Base-by-base conservation (phyloP, 208 protist species). In the Vickermania ingenoplastis region DNA sequence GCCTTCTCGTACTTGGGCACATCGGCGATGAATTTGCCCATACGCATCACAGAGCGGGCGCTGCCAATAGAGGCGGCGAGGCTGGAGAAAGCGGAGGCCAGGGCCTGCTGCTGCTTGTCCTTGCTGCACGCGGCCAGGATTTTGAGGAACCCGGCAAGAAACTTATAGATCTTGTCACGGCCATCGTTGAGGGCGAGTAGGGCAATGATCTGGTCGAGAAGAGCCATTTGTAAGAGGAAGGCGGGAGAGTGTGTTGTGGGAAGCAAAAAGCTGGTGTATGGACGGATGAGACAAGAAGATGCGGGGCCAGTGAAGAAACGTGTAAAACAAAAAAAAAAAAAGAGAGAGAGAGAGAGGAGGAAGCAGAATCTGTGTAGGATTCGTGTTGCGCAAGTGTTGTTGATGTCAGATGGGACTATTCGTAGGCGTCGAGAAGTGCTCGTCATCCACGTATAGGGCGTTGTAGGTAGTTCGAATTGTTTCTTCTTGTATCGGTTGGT, bases 151-250 rank as follows among this genome's bases (percentile, higher is more conserved):
- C 83, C 83, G 24, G 66, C 80, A 49, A 86, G 57, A 57, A 81
- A 79, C 74, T 96, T 96, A 76, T 94, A 94, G 65, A 96, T 89
- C 80, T 96, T 96, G 65, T 96, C 90, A 52, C 90, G 86, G 58
- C 90, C 90, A 74, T 96, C 90, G 22, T 84, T 96, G 72, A 83
- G 76, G 41, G 60, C 72, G 60, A 96, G 86, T 14, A 96, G 83
- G 67, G 83, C 86, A 54, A 91, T 83, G 49, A 90, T 72, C 66
- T 81, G 84, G 7, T 92, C 75, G 49, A 91, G 74, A 59, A 81
- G 73, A 69, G 76, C 75, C 82, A 89, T 89, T 28, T 80, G 26
- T 17, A 56, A 17, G 17, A 53, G 23, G 50, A n/a, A 29, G 36
- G 41, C 23, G 24, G 14, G 11, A n/a, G n/a, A 53, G 14, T 5